Percentiles rank a stretch among this genome's conserved stretches.
phyloP scores from a whole-genome alignment of 345 rosid genomes.

The Clausena lansium region DNA sequence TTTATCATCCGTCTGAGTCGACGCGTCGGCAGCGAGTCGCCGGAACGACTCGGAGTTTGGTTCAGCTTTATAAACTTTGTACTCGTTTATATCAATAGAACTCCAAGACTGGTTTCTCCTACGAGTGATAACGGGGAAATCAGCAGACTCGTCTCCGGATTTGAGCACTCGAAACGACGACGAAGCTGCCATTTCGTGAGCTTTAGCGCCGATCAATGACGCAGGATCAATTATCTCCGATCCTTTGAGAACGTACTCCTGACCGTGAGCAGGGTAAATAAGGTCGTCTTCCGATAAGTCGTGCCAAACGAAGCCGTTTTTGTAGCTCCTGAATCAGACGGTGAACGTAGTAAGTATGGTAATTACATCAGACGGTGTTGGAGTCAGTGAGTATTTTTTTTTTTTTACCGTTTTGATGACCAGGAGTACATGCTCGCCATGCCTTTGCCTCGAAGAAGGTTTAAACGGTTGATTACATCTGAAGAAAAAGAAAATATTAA shows the following conservation, averaged over 20 bases:
- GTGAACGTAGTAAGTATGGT: background rate
- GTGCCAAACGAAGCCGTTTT: slow-evolving; percentile 94
- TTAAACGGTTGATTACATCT: slow-evolving; percentile 83
- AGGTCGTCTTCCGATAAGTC: slow-evolving; percentile 77
- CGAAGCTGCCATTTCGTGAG: slow-evolving; percentile 44
- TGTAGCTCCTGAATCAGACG: slow-evolving; percentile 64
- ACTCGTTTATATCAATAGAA: slow-evolving; percentile 73
- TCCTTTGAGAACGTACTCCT: slow-evolving; percentile 93
- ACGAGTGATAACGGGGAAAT: slow-evolving; percentile 40
- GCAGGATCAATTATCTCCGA: slow-evolving; percentile 68
- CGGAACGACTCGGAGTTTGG: slow-evolving; percentile 47
- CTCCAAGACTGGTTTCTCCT: slow-evolving; percentile 88
- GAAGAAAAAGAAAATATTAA: slow-evolving; percentile 2
- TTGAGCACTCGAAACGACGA: slow-evolving; percentile 48
- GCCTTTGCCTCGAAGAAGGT: slow-evolving; percentile 81
- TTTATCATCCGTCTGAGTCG: slow-evolving; percentile 83
- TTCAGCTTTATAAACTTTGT: slow-evolving; percentile 70
- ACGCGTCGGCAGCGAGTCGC: slow-evolving; percentile 74
- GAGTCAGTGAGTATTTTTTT: background rate
- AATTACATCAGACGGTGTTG: slow-evolving; percentile 11
- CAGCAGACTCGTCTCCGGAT: slow-evolving; percentile 23
- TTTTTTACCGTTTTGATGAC: slow-evolving; percentile 93
- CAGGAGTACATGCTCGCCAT: slow-evolving; percentile 89
- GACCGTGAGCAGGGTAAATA: slow-evolving; percentile 79
- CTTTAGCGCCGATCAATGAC: slow-evolving; percentile 27